Base-by-base conservation (phyloP, 106 monocot genomes). In the Cymbidium sinense region DNA sequence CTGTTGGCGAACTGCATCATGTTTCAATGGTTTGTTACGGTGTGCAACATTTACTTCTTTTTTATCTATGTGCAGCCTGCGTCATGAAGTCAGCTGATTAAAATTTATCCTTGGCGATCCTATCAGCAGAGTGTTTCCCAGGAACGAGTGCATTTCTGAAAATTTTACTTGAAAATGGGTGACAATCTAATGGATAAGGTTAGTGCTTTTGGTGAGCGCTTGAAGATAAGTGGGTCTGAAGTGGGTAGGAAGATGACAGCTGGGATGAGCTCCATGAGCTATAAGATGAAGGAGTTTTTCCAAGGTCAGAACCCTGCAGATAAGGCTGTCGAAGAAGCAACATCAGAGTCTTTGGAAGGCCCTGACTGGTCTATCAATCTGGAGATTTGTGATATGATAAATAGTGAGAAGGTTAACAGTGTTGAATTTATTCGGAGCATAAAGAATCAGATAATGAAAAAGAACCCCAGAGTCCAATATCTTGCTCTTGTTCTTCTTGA, bases 241-340 rank as follows among this genome's bases (percentile, higher is more conserved):
- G 83, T 95, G 44, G 75, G 95, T 50, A 43, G 75, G 15, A 95
- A 89, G 80, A 81, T 94, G 85, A 76, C 91, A 11, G 79, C 79
- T 29, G 88, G 94, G 3, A 79, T 94, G 86, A 89, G 87, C 76
- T 87, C 85, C 55, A 87, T 94, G 94, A 90, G 91, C 58, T 83
- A 83, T 71, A 94, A 89, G 81, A 89, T 95, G 95, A 91, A 87
- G n/a, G 95, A 95, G 50, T 81, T 91, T 55, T 91, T 95, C 75
- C 91, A 89, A 78, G 86, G 85, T 34, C 86, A 84, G 65, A 95
- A 83, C 65, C 82, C 78, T 33, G 89, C 86, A 18, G 94, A 89
- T 37, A 89, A 91, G 64, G 84, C 89, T 21, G 83, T 95, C 5
- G 91, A 91, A 30, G 87, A 87, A 20, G 91, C 94, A 33, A 95